Conservation (phyloP, 1,139 yeast genomes). For the Suhomyces yuchorum region DNA sequence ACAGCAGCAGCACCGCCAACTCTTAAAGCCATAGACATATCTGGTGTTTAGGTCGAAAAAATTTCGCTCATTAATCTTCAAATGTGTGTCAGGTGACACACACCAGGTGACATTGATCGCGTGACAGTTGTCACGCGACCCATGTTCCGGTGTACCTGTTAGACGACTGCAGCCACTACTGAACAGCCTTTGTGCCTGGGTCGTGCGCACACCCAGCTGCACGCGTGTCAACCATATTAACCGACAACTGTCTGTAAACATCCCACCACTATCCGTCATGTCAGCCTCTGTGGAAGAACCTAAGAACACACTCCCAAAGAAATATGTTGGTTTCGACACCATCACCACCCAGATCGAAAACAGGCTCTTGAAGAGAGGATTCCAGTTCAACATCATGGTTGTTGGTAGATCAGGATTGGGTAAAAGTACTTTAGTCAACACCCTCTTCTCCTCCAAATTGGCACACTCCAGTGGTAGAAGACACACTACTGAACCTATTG, state of each 20-base stretch:
- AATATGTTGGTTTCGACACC: conserved; percentile 93
- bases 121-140: background rate
- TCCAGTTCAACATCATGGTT: conserved; percentile 90
- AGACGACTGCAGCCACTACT: background rate
- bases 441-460: conserved; percentile 82
- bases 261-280: conserved; percentile 10
- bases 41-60: conserved; percentile 5
- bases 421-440: conserved; percentile 86
- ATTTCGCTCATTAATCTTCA: conserved; percentile 1
- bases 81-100: conserved; percentile 1
- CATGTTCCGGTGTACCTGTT: too few relatives aligned
- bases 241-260: conserved; percentile 14
- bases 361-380: conserved; percentile 87
- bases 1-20: conserved; percentile 16
- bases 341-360: conserved; percentile 95
- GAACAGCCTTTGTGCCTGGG: background rate
- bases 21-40: conserved; percentile 31
- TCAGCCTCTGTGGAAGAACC: conserved; percentile 20
- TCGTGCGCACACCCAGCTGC: conserved; percentile 5
- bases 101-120: conserved; percentile 1
- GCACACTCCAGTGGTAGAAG: conserved; percentile 74
- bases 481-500: conserved; percentile 66
- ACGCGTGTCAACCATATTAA: conserved; percentile 14
- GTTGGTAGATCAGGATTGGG: conserved; percentile 97
- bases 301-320: conserved; percentile 36